Base-by-base conservation (phyloP, 257 asterid genomes). In the Marsdenia floribunda region DNA sequence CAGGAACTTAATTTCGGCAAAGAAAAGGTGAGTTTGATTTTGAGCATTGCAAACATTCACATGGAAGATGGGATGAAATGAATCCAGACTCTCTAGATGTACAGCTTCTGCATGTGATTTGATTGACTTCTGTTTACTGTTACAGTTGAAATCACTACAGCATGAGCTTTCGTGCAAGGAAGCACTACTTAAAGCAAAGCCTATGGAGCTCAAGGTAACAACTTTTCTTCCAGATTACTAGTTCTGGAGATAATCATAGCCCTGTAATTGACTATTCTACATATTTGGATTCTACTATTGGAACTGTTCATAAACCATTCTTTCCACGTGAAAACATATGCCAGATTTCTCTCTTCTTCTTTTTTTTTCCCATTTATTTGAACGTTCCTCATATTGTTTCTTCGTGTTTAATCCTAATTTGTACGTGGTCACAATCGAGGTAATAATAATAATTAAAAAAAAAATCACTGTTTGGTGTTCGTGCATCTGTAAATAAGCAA, bases 151-250 rank as follows among this genome's bases (percentile, higher is more conserved):
- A 76, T 81, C 88, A 40, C 83, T 91, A 61, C 94, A 88, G 21
- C 98, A 93, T 60, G 98, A 90, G 83, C 79, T 88, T 76, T 83
- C 74, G 21, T 91, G 96, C 80, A 89, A 88, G 87, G 96, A 88
- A 47, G 90, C 87, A 13, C 80, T 91, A 67, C 89, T 88, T n/a
- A 91, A 90, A 78, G 73, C 93, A 24, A 88, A 83, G 86, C 79
- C 35, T 53, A 53, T 73, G n/a, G 88, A 82, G 63, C 35, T 73
- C 70, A 78, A 73, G 77, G 81, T 73, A 67, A 72, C 11, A 16
- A 15, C 4, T 53, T 75, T 33, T 52, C 10, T n/a, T 10, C 22
- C 18, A 18, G 65, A 18, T 18, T 40, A 3, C 46, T 6, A 52
- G 46, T 44, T n/a, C 18, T 24, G 19, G 44, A 29, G 12, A 22